A percentile compares a stretch with the other conserved stretches of the same genome.
Evolutionary conservation across 441 rosid species (phyloP).

Genomic region (Erysimum pusillum): DNA sequence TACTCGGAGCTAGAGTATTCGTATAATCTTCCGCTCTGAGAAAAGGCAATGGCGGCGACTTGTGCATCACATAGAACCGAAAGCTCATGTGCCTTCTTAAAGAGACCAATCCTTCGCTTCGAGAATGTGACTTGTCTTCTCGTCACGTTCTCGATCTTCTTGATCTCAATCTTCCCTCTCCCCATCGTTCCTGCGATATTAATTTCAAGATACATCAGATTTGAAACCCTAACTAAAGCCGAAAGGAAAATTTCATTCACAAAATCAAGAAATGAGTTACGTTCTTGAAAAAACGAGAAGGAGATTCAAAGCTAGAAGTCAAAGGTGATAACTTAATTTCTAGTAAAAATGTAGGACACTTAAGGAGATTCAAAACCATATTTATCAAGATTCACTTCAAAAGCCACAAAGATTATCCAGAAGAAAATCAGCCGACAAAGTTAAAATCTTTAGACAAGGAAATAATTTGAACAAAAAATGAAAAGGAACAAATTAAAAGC

Average conservation of each 20-base stretch:
- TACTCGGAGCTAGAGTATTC: constrained; percentile 67
- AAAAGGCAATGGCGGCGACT: constrained; percentile 68
- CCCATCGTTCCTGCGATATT: constrained; percentile 52
- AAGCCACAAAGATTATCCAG: background rate
- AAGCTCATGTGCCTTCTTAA: constrained; percentile 79
- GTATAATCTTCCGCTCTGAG: constrained; percentile 62
- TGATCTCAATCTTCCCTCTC: constrained; percentile 74
- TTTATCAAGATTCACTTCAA: constrained; percentile 24
- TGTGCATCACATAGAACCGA: constrained; percentile 76
- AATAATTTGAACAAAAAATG: background rate
- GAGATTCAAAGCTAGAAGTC: constrained; percentile 33
- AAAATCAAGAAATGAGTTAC: constrained; percentile 13
- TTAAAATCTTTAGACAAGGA: background rate
- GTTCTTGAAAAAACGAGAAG: constrained; percentile 6
- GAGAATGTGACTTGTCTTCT: constrained; percentile 80
- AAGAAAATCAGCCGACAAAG: constrained; percentile 9
- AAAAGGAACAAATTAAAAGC: background rate
- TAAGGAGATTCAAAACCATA: constrained; percentile 22
- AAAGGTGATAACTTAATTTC: background rate
- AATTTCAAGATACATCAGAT: constrained; percentile 27
- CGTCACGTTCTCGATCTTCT: constrained; percentile 62
- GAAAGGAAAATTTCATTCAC: background rate
- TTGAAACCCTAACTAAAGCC: constrained; percentile 19
- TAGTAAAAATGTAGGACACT: constrained; percentile 21
- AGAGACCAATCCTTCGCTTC: constrained; percentile 68